A percentile compares a stretch with the other conserved stretches of the same genome.
These are phyloP conservation scores for Triangularia verruculosa DNA, from an alignment of 2,329 filamentous ascomycete genomes.

Conservation along the genomic window DNA sequence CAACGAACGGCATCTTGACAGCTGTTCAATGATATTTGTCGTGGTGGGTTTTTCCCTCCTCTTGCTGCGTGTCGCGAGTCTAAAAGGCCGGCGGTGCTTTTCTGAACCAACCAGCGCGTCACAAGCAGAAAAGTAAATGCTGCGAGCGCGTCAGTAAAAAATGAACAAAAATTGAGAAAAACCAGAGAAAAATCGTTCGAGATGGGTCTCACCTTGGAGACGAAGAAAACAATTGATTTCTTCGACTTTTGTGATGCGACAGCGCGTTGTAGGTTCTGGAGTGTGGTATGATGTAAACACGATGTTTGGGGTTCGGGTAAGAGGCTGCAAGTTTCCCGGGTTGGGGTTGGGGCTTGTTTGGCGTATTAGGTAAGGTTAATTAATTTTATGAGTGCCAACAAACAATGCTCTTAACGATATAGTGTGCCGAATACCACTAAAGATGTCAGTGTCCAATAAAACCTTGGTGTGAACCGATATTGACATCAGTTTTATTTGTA, in stretches of 20 bases:
- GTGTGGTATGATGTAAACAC: conserved; percentile 13
- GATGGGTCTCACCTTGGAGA: background rate
- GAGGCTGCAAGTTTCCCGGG: background rate
- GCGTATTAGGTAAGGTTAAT: background rate
- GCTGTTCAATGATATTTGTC: background rate
- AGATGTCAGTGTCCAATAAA: too few relatives aligned
- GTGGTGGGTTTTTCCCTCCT: background rate
- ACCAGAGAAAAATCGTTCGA: background rate
- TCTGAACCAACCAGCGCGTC: background rate
- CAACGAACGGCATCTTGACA: conserved; percentile 18
- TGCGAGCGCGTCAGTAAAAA: background rate
- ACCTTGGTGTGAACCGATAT: too few relatives aligned
- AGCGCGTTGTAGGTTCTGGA: background rate
- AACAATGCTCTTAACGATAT: too few relatives aligned
- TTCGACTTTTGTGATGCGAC: background rate
- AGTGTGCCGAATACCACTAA: too few relatives aligned
- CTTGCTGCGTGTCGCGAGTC: background rate
- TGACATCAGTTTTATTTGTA: too few relatives aligned
- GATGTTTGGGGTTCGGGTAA: conserved; percentile 7
- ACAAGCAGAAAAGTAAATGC: background rate
- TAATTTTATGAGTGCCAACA: too few relatives aligned
- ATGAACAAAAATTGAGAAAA: background rate
- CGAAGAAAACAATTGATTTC: background rate
- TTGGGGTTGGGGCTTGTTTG: background rate
- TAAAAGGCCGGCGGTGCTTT: background rate